Evolutionary conservation across 352 stramenopile genomes (phyloP), one percentile per base, ranked within the genome.

Genomic region (Phytopythium aichiense): DNA sequence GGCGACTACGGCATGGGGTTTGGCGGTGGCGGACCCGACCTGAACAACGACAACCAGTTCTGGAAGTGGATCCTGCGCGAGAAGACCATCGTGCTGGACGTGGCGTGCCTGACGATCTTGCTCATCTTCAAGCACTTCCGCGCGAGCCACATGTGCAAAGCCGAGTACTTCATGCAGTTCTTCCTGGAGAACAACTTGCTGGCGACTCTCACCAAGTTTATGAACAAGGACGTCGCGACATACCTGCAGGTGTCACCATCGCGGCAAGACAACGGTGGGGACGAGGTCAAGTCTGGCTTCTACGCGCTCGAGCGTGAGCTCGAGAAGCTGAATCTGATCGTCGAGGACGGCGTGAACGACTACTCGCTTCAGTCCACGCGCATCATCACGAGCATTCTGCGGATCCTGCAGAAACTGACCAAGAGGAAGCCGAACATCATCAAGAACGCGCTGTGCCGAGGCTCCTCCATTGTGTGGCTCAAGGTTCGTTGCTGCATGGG

Each of bases 371-470:
- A 88, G 59, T 75, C 72, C 33, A 88, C 81, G 28, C 73, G 85
- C 58, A 91, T 68, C n/a, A 77, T 94, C 62, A 91, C 81, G 33
- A 91, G 71, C 43, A 88, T 90, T 38, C 68, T 94, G 15, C 77
- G 85, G 6, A 85, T 94, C 60, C 57, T 94, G 37, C 85, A 94
- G 59, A 91, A 91, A 49, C 69, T 94, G 65, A 94, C 82, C 13
- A 94, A 94, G 69, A 67, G 81, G n/a, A 92, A 92, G 60, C 82
- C 85, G 12, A 92, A 89, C 57, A 78, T 94, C 20, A 94, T 94
- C 60, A 91, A 91, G 63, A 89, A 90, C 60, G 79, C 75, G 25
- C 72, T 94, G 0, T 92, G 82, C 55, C 81, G 85, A 53, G 64
- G 75, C 16, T 80, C 82, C 22, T 92, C 85, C 16, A 90, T 94